Conservation (phyloP, 1,284 basidiomycete species). For the Ceratobasidium sp. region DNA sequence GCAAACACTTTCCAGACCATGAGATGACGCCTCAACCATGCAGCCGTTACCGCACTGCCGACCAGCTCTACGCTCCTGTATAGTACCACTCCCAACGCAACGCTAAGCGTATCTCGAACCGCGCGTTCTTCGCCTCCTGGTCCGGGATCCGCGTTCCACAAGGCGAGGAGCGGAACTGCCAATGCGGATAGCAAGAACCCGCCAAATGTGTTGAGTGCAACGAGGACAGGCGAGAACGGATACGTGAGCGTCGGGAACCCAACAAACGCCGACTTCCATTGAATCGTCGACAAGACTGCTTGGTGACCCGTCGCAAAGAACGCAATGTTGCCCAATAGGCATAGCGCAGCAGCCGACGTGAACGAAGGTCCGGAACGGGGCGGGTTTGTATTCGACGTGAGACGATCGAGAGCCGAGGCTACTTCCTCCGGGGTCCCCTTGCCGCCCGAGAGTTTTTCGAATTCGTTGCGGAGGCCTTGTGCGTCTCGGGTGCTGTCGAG, state of each 20-base stretch:
- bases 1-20: slow-evolving; percentile 99
- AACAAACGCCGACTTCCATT: slow-evolving; percentile 94
- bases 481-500: slow-evolving; percentile 81
- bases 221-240: slow-evolving; percentile 78
- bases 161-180: slow-evolving; percentile 72
- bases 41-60: slow-evolving; percentile 75
- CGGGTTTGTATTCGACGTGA: slow-evolving; percentile 33
- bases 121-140: slow-evolving; percentile 48
- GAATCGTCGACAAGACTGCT: slow-evolving; percentile 84
- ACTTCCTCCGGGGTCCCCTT: slow-evolving; percentile 6
- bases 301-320: slow-evolving; percentile 96
- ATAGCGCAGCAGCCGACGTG: slow-evolving; percentile 71
- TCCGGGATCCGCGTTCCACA: slow-evolving; percentile 86
- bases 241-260: slow-evolving; percentile 74
- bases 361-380: slow-evolving; percentile 55
- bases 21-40: slow-evolving; percentile 83
- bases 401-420: slow-evolving; percentile 39
- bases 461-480: slow-evolving; percentile 52
- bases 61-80: slow-evolving; percentile 76
- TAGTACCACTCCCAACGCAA: slow-evolving; percentile 64
- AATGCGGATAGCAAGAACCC: slow-evolving; percentile 68
- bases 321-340: slow-evolving; percentile 73
- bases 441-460: slow-evolving; percentile 15
- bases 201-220: slow-evolving; percentile 82
- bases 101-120: slow-evolving; percentile 51